phyloP scores from a whole-genome alignment of 192 early-diverging fungal genomes.

The Podila minutissima region DNA sequence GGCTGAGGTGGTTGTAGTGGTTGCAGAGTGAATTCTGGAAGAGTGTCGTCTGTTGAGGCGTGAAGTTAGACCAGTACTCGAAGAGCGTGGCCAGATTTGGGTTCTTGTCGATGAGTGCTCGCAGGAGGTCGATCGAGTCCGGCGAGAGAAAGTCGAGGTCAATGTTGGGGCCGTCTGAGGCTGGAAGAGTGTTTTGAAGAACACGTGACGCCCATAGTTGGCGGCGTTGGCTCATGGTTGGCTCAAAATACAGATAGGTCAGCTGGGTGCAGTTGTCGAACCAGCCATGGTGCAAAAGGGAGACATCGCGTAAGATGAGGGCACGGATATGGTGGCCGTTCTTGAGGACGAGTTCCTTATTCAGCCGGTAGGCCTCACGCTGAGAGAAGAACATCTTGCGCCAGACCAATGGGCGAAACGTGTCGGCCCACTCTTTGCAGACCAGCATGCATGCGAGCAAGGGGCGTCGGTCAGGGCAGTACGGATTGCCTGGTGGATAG shows the following conservation, averaged over 20 bases:
- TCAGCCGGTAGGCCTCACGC: not conserved
- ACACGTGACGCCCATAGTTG: not conserved
- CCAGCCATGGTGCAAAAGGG: not conserved
- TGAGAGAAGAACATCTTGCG: not conserved
- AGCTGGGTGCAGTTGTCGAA: not conserved
- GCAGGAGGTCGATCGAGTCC: not conserved
- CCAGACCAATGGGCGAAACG: not conserved
- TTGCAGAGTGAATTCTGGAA: not conserved
- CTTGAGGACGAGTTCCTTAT: not conserved
- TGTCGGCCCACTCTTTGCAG: not conserved
- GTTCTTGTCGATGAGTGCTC: not conserved
- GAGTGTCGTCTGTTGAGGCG: not conserved
- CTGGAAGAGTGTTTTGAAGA: not conserved
- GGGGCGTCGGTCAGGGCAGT: not conserved
- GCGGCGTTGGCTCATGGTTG: not conserved
- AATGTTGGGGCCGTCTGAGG: not conserved
- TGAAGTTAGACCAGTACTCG: not conserved
- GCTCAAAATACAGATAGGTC: not conserved
- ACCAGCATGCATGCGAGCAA: not conserved
- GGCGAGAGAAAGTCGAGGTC: slow-evolving; percentile 1
- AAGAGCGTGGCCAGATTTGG: not conserved
- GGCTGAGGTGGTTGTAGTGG: not conserved
- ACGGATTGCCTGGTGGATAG: not conserved
- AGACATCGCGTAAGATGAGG: not conserved
- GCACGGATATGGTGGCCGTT: not conserved